Evolutionary conservation across 768 basidiomycete genomes (phyloP), one percentile per base, ranked within the genome.

Genomic region (Roridomyces roridus): DNA sequence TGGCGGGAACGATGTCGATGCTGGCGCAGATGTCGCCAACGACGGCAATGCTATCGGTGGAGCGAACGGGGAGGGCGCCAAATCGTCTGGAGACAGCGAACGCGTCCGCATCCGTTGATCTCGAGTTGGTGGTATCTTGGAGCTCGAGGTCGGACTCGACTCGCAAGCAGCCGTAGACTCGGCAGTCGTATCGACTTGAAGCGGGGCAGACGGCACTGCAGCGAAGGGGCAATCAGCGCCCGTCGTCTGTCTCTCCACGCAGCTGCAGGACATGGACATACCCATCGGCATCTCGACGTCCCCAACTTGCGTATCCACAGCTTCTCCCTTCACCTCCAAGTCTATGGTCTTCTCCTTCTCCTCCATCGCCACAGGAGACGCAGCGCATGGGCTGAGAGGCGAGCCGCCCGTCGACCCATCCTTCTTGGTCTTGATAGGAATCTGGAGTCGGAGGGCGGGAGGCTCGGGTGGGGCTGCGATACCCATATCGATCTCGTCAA

Each of bases 401-500:
- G 41, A 44, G 42, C 34, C 44, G 35, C 40, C 8, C 25, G 52
- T 35, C 11, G 36, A 25, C 23, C 24, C 4, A 20, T 11, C 43
- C 15, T 34, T 34, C 31, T 34, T 34, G 31, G 15, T 34, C n/a
- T n/a, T n/a, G n/a, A n/a, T n/a, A n/a, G 31, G 31, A 8, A 34
- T 34, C 7, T 34, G 31, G 11, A 34, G 31, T 15, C 31, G 31
- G 31, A 34, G 31, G 10, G 48, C 4, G 20, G 3, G 6, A 7
- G 21, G 20, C n/a, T 20, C 12, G 17, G 29, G 15, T 15, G 31
- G 31, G 31, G 31, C 10, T 5, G 18, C 20, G 26, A 51, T 44
- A 25, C 61, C 61, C 61, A 63, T 63, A 15, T 63, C 61, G 45
- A 63, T 63, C 46, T 63, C 61, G 29, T 63, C 61, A 23, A 63